Evolutionary conservation across 192 early-diverging fungal genomes (phyloP), one percentile per base, ranked within the genome.

Genomic region (Cladochytrium replicatum): DNA sequence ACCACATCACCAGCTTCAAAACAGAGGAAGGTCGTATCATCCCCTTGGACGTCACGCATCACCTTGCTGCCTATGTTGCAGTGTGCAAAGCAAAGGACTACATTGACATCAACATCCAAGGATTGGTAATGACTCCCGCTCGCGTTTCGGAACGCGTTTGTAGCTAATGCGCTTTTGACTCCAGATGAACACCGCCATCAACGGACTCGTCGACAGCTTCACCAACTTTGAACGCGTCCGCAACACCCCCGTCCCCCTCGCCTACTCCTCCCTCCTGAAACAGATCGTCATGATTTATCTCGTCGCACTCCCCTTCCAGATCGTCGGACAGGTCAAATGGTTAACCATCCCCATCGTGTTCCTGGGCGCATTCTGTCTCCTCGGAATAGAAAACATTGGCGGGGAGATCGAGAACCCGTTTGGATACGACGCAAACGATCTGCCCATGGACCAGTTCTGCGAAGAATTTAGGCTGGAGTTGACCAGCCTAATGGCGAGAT

Each of bases 401-500:
- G 63, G 68, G 13, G 85, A 89, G 64, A 90, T 92, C 42, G 87
- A 91, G 66, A 84, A 89, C 55, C 87, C 87, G 17, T 89, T 89
- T 58, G 83, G 82, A 40, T 71, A 81, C 55, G 86, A 89, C 43
- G 66, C 66, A 21, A 87, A 91, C 57, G 89, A 87, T 47, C 37
- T 68, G 24, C 41, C 29, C 2, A n/a, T 58, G 15, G 60, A 69
- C 53, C 49, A 55, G n/a, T 69, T 62, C 37, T 68, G 67, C 50
- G 49, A 49, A 43, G 34, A 43, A 27, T 40, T 66, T 19, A 46
- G 63, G 13, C 42, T 58, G 29, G 67, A 69, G 60, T 39, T 69
- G 8, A 21, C 49, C 19, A 39, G 45, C n/a, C 28, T 63, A 30
- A 63, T 58, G 44, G 23, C 22, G 24, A 40, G 61, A 9, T 29